Percentiles rank a stretch among this genome's conserved stretches.
Conservation (phyloP, 345 rosid species). For the Viola odorata region DNA sequence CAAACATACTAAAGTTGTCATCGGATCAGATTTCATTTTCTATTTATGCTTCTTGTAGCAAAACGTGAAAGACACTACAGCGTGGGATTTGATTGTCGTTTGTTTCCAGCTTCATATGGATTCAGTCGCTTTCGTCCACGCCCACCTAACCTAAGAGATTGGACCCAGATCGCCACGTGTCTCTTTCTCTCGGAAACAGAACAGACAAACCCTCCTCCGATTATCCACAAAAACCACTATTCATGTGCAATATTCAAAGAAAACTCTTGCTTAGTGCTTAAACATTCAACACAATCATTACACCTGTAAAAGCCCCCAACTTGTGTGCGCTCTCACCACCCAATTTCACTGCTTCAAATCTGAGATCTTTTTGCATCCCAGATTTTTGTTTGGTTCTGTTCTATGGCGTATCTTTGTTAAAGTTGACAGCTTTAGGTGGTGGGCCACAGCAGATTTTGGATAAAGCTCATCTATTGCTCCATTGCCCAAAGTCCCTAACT, state of each 20-base stretch:
- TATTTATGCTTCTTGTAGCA: too few relatives aligned
- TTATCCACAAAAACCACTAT: background rate
- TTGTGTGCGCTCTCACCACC: background rate
- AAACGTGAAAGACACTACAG: background rate
- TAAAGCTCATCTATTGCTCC: conserved; percentile 27
- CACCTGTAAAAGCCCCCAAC: background rate
- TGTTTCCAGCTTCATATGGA: background rate
- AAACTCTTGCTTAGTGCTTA: conserved; percentile 6
- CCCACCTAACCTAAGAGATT: background rate
- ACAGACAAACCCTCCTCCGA: background rate
- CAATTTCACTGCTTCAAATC: background rate
- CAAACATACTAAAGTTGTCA: too few relatives aligned
- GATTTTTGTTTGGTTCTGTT: background rate
- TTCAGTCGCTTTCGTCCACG: background rate
- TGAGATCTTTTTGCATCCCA: background rate
- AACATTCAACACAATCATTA: background rate
- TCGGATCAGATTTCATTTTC: too few relatives aligned
- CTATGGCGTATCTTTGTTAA: background rate
- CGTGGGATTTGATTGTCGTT: background rate
- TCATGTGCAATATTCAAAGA: too few relatives aligned
- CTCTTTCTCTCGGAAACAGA: background rate
- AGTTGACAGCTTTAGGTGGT: background rate
- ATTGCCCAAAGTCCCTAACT: conserved; percentile 16
- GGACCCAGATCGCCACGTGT: conserved; percentile 19
- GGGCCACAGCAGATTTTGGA: conserved; percentile 15